Evolutionary conservation across 2,329 filamentous ascomycete species (phyloP).

Genomic region (Pseudopithomyces maydicus): DNA sequence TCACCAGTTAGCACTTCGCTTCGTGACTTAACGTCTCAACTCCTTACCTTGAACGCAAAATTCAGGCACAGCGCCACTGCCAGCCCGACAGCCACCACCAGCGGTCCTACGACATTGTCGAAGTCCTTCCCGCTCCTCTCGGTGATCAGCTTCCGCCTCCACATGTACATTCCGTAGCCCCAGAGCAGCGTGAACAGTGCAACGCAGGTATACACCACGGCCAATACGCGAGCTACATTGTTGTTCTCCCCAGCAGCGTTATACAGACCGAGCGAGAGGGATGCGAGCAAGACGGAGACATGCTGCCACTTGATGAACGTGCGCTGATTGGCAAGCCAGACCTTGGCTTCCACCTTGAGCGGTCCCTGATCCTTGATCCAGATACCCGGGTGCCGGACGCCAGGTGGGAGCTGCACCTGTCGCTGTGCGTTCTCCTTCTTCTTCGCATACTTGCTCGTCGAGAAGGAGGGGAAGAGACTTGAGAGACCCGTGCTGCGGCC

Average conservation of each 20-base stretch:
- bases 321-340: conserved; percentile 97
- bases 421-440: conserved; percentile 47
- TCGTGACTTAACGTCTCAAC: background rate
- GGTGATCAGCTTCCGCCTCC: conserved; percentile 77
- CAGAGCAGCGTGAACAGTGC: conserved; percentile 83
- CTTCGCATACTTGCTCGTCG: conserved; percentile 70
- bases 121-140: conserved; percentile 90
- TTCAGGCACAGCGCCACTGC: conserved; percentile 82
- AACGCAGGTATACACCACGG: conserved; percentile 81
- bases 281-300: conserved; percentile 84
- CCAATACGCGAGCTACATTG: conserved; percentile 75
- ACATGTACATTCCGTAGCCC: conserved; percentile 85
- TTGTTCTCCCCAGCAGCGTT: conserved; percentile 81
- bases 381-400: conserved; percentile 80
- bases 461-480: conserved; percentile 81
- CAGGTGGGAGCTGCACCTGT: conserved; percentile 72
- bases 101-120: conserved; percentile 83
- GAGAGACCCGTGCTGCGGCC: conserved; percentile 65
- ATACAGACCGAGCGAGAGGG: conserved; percentile 82
- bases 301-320: conserved; percentile 99
- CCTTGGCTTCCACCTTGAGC: conserved; percentile 92
- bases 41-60: conserved; percentile 80
- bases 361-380: conserved; percentile 97
- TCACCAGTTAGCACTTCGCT: background rate
- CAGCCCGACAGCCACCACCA: conserved; percentile 81